These are phyloP conservation scores for Nakazawaea wyomingensis DNA, from an alignment of 805 yeast genomes.

Conservation along the genomic window DNA sequence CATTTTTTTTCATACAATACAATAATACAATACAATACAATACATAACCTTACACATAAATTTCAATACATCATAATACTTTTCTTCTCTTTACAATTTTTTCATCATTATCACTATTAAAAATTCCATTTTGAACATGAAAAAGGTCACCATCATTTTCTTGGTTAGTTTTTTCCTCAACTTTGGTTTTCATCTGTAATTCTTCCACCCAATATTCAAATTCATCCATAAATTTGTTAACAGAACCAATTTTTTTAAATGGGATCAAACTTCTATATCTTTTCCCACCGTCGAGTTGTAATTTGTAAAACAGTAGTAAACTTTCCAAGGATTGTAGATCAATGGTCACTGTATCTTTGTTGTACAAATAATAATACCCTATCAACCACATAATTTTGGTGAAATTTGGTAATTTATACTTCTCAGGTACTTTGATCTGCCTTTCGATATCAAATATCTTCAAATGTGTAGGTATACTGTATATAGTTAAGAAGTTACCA, in stretches of 20 bases:
- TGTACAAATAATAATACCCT: conserved; percentile 35
- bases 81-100: too few species aligned
- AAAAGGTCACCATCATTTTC: too few species aligned
- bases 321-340: conserved; percentile 19
- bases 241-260: conserved; percentile 22
- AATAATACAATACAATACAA: too few species aligned
- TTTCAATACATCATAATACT: too few species aligned
- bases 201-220: conserved; percentile 20
- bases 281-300: conserved; percentile 13
- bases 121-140: too few species aligned
- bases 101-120: too few species aligned
- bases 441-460: conserved; percentile 58
- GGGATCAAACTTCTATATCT: conserved; percentile 16
- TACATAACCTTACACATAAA: too few species aligned
- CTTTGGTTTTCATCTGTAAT: background rate
- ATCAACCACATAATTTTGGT: conserved; percentile 65
- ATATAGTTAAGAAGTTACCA: conserved; percentile 74
- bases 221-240: conserved; percentile 17
- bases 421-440: conserved; percentile 64
- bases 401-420: conserved; percentile 76
- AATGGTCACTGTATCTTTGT: conserved; percentile 6
- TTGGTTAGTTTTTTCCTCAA: too few species aligned
- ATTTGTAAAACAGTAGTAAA: conserved; percentile 21
- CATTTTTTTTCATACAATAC: too few species aligned
- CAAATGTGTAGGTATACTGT: conserved; percentile 60